Base-by-base conservation (phyloP, 208 protist species). In the Trypanosoma scelopori region DNA sequence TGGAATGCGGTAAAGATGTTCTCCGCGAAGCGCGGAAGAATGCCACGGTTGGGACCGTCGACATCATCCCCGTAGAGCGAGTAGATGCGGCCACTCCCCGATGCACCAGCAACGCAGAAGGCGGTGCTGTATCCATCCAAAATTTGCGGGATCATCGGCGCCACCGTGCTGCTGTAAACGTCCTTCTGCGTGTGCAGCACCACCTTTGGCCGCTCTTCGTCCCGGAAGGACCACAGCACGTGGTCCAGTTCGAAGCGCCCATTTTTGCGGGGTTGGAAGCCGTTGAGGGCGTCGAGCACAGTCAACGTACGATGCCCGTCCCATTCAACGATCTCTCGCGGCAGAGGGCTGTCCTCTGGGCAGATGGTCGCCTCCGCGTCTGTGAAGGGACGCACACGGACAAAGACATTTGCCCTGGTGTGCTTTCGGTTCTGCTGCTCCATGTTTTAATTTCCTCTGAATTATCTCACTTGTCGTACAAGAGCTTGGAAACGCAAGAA, bases 311-410 rank as follows among this genome's bases (percentile, higher is more conserved):
- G 65, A 42, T 75, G 48, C 35, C 76, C 76, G 62, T 91, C 82
- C 82, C 83, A 91, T 1, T 55, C 22, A 20, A 94, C 41, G 20
- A 89, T 71, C 57, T 86, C 82, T 37, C 89, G 85, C 13, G 89
- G 83, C 18, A 92, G 60, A n/a, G 78, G 72, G 55, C 74, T 76
- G 63, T 78, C 84, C n/a, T 83, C 79, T 1, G 88, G 85, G 41
- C 78, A 90, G n/a, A 87, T 69, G 9, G 57, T 76, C 48, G 76
- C 83, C 78, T 94, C 89, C 7, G 70, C 71, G 2, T 74, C 60
- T 0, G 73, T 90, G 66, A 91, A 94, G 22, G 89, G 89, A 3
- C 89, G 84, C 30, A 94, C 89, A 55, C 84, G 77, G 53, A 90
- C 84, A 48, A 89, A 89, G 48, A 77, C 81, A 32, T 76, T 60